phyloP scores from a whole-genome alignment of 257 asterid genomes.

The Solanum pinnatisectum region DNA sequence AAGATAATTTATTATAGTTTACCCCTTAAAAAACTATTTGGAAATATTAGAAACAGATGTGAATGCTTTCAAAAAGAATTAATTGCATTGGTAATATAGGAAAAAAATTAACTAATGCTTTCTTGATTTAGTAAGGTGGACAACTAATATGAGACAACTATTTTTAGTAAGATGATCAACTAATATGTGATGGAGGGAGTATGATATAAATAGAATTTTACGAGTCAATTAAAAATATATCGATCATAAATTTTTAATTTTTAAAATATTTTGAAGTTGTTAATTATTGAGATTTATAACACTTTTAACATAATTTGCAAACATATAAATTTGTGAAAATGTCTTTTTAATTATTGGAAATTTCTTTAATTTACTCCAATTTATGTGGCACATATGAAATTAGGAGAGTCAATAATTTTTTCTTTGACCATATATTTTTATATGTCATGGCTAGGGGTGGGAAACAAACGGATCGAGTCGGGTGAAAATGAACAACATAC shows the following conservation, averaged over 20 bases:
- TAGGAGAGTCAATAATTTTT: neutral
- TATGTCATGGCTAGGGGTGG: neutral
- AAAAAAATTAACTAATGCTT: neutral
- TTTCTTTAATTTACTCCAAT: neutral
- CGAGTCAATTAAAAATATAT: neutral
- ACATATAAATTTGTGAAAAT: too few relatives aligned
- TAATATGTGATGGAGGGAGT: neutral
- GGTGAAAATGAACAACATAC: neutral
- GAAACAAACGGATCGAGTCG: neutral
- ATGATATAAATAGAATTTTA: too few relatives aligned
- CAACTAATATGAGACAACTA: neutral
- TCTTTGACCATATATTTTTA: neutral
- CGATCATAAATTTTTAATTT: neutral
- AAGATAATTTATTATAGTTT: too few relatives aligned
- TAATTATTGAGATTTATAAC: neutral
- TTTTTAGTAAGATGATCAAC: neutral
- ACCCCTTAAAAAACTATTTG: neutral
- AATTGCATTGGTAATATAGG: neutral
- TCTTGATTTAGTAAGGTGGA: neutral
- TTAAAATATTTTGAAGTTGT: neutral
- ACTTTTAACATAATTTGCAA: neutral
- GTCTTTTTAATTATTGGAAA: neutral
- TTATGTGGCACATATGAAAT: neutral
- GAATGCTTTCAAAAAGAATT: neutral
- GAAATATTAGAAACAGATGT: too few relatives aligned